Evolutionary conservation across 345 rosid genomes (phyloP), one percentile per base, ranked within the genome.

Genomic region (Toxicodendron radicans): DNA sequence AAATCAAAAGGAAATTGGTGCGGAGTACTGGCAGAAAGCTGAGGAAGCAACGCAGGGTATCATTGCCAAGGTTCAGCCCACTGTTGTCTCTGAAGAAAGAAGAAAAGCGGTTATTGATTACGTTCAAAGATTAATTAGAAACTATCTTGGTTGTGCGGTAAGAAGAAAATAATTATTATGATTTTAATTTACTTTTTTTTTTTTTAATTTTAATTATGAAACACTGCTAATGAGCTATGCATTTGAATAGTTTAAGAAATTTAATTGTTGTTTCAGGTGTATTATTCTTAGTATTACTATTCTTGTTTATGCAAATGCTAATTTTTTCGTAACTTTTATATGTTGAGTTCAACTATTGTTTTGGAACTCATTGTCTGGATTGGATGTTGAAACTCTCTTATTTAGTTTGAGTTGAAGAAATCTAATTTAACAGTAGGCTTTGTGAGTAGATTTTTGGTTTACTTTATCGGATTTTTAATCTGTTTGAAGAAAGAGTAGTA

Each of bases 21-120:
- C 75, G 14, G 89, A 87, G 82, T 81, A 75, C 75, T 86, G 89
- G 91, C 76, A n/a, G 63, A 79, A 41, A 69, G 84, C 88, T 18
- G 97, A 92, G 92, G 90, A 85, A 76, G 90, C 84, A 58, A 85
- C 90, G 64, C 85, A 81, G 70, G 83, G 66, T 57, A 90, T 92
- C 73, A 90, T 90, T 58, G 82, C 86, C 46, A 83, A 79, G 76
- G 91, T 92, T 58, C 97, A 88, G 74, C 93, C 97, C 7, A 88
- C 89, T 68, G 72, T 64, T 73, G 85, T 81, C 5, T 90, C 95
- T 10, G 95, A 92, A 82, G 84, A 81, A 80, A 84, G 91, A 80
- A 83, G 97, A 79, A 86, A 79, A 79, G 82, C 89, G 46, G 95
- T 90, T 41, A 85, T 90, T 51, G 83, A 83, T 72, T 92, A 85